Percentiles rank a stretch among this genome's conserved stretches.
These are phyloP conservation scores for Harringtonia lauricola DNA, from an alignment of 2,329 filamentous ascomycete species.

Conservation along the genomic window DNA sequence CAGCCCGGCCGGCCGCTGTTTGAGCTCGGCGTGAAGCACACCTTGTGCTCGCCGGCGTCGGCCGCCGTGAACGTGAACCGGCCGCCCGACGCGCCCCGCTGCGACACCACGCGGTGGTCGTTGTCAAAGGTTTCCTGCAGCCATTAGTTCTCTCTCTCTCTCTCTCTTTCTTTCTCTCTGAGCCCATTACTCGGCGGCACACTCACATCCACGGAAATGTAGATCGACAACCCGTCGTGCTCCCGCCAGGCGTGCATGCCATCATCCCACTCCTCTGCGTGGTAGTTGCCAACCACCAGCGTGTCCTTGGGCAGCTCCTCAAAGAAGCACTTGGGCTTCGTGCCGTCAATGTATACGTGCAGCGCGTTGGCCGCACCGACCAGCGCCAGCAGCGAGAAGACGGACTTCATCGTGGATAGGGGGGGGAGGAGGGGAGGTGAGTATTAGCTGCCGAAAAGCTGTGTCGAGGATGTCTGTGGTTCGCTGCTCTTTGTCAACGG, in stretches of 20 bases:
- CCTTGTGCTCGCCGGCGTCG: conserved; percentile 87
- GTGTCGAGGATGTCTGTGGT: no score
- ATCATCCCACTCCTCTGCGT: conserved; percentile 73
- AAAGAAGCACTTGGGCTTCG: conserved; percentile 86
- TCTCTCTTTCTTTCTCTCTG: no score
- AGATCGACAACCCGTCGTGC: conserved; percentile 69
- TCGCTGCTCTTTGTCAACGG: no score
- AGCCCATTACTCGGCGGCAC: no score
- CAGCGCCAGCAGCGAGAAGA: conserved; percentile 58
- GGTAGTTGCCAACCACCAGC: conserved; percentile 86
- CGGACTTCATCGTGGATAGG: conserved; percentile 41
- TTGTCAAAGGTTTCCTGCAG: conserved; percentile 86
- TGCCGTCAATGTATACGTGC: conserved; percentile 91
- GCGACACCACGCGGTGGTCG: conserved; percentile 88
- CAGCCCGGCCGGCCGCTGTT: conserved; percentile 59
- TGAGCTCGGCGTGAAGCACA: conserved; percentile 85
- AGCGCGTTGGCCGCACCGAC: conserved; percentile 62
- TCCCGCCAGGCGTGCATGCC: conserved; percentile 55
- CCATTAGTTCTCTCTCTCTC: no score
- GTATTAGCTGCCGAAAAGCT: no score
- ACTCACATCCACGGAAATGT: conserved; percentile 85
- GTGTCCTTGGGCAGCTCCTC: conserved; percentile 98
- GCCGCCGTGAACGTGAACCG: conserved; percentile 94
- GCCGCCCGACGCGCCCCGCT: conserved; percentile 63
- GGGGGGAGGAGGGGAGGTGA: no score